Base-by-base conservation (phyloP, 345 rosid genomes). In the Salix udensis region DNA sequence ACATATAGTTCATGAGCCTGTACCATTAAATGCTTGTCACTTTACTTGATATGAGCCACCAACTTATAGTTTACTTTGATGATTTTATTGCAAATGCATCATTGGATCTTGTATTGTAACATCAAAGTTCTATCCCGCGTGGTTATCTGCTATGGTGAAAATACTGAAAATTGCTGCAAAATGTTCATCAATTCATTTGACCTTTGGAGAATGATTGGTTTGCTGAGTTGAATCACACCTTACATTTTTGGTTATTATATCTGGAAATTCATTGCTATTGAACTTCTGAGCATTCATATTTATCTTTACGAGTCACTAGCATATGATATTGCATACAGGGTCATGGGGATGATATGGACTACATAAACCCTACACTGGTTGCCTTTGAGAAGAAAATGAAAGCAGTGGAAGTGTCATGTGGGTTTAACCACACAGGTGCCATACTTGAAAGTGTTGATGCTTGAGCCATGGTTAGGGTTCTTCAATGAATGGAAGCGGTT, bases 391-490 rank as follows among this genome's bases (percentile, higher is more conserved):
- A 86, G 67, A 87, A 85, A 70, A 84, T 87, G 74, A 91, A 82
- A 85, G 97, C 93, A 9, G 72, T 90, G 79, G 85, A 91, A 73
- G 83, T 93, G 48, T 95, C 98, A 0, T 93, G 98, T 70, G 96
- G 98, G 71, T 95, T 95, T 88, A 95, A 93, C 81, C 98, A 95
- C 81, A 88, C 96, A 0, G 91, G 89, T 24, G 95, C 94, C 68
- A 83, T 96, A 80, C 84, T 96, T 4, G 92, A 90, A 85, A 82
- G 75, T 68, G 52, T 53, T 5, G 86, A 85, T 86, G 72, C 23
- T 46, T 68, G 21, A 52, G 48, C 11, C 16, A n/a, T 1, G 13
- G 21, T n/a, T 39, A 10, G 5, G 9, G 23, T 26, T 23, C 36
- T 58, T 72, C 24, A 30, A 15, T 13, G 53, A 24, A 36, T 53